A percentile compares a stretch with the other conserved stretches of the same genome.
Evolutionary conservation across 257 asterid genomes (phyloP).

Genomic region (Scutellaria galericulata): DNA sequence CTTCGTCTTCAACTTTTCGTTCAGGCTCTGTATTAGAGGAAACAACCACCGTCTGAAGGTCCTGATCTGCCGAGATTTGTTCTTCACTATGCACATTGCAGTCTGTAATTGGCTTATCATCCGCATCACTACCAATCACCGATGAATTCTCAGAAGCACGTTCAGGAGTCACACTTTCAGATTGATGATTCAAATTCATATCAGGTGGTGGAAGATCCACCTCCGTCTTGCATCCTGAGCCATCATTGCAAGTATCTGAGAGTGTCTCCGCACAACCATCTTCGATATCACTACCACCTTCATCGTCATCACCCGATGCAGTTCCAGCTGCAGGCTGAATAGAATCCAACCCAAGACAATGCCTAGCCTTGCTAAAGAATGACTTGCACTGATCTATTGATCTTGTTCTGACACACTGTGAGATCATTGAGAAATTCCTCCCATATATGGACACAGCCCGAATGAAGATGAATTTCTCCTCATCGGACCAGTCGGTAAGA

Average conservation of each 20-base stretch:
- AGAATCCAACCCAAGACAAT: conserved; percentile 72
- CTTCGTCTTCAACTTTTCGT: conserved; percentile 39
- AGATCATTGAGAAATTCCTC: conserved; percentile 71
- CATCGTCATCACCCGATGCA: conserved; percentile 50
- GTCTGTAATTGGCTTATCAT: too few relatives aligned
- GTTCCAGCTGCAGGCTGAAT: conserved; percentile 45
- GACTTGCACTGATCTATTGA: conserved; percentile 80
- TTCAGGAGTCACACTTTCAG: conserved; percentile 16
- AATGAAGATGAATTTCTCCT: conserved; percentile 73
- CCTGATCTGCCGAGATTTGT: not conserved
- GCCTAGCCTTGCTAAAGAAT: conserved; percentile 86
- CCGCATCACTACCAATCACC: too few relatives aligned
- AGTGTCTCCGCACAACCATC: conserved; percentile 63
- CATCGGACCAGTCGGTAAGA: conserved; percentile 83
- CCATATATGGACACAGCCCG: conserved; percentile 74
- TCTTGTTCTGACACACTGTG: conserved; percentile 65
- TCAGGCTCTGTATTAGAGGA: conserved; percentile 38
- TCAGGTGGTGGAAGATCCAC: conserved; percentile 44
- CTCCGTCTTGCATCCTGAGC: conserved; percentile 48
- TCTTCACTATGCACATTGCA: too few relatives aligned
- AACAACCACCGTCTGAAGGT: conserved; percentile 21
- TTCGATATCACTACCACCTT: conserved; percentile 65
- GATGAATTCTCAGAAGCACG: too few relatives aligned
- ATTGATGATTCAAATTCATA: conserved; percentile 35
- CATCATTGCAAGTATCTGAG: conserved; percentile 41